Conservation (phyloP, 768 basidiomycete genomes). For the Naganishia onofrii region DNA sequence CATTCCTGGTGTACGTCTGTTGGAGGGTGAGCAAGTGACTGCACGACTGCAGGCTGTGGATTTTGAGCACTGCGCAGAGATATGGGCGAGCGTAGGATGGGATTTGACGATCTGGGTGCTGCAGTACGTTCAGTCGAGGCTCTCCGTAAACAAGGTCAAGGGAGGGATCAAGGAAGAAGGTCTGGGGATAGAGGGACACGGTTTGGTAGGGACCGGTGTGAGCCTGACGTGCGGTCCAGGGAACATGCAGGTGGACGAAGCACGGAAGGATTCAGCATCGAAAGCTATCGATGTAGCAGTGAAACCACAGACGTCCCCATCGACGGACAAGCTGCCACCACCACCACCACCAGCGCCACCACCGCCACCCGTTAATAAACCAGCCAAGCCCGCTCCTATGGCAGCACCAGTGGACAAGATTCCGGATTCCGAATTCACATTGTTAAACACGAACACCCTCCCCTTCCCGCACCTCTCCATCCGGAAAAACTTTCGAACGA, state of each 20-base stretch:
- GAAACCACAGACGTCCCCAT: too few relatives aligned
- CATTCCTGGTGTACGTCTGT: neutral
- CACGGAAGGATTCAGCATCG: neutral
- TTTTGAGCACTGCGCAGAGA: conserved; percentile 10
- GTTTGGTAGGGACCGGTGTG: neutral
- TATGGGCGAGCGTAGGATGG: conserved; percentile 4
- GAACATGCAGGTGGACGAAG: neutral
- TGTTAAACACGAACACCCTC: neutral
- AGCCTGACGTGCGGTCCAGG: neutral
- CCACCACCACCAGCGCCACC: neutral
- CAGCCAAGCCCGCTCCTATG: neutral
- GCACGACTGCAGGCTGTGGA: neutral
- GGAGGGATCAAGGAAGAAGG: too few relatives aligned
- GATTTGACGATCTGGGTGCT: conserved; percentile 14
- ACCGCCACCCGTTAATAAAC: neutral
- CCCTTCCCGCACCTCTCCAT: conserved; percentile 7
- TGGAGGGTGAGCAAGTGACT: neutral
- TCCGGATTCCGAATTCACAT: conserved; percentile 12
- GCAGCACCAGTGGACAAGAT: neutral
- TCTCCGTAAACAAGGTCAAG: neutral
- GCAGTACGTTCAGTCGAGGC: conserved; percentile 18
- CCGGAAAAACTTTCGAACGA: conserved; percentile 18
- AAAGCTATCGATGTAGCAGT: neutral
- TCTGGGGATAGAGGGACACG: neutral
- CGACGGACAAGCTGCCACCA: neutral